Base-by-base conservation (phyloP, 1,139 yeast species). In the Yamadazyma blattariae region DNA sequence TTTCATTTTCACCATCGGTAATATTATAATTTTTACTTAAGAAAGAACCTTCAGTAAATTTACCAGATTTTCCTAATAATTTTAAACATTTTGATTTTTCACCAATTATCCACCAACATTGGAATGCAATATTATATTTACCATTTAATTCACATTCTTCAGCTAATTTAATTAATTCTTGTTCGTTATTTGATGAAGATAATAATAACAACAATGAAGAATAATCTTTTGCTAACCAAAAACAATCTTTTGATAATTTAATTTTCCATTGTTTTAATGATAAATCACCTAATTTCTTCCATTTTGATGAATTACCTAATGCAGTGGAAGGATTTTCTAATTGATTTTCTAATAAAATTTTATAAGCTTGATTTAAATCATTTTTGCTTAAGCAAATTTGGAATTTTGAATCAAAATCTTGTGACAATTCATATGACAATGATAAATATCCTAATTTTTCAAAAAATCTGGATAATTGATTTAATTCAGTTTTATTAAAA, bases 231-330 rank as follows among this genome's bases (percentile, higher is more conserved):
- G 97, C 95, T 40, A 79, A 72, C 60, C 82, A 75, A 61, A 81
- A 94, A 39, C 95, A 77, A 49, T 82, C 80, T 48, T 81, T 82
- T 3, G 98, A 97, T 44, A 88, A 70, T 48, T 77, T 77, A 43
- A 88, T 74, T 50, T 90, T 80, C 88, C 95, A 92, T 42, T 75
- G 74, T 12, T 71, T 59, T 48, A 94, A 71, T 5, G 96, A 86
- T 42, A 81, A 73, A 64, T 92, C 98, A 45, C 97, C 99, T 39
- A 92, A 75, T 42, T 82, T 75, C 61, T 86, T 87, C 97, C 97
- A 92, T 62, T 88, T 90, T 12, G 59, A 55, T 5, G 62, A 46
- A 46, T 67, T 67, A 22, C 62, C 59, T 34, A 61, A 52, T 12
- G 62, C 52, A 16, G 59, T 54, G 7, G 68, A 52, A 14, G 67